Conservation (phyloP, 176 grass and related monocot genomes). For the Elymus sibiricus region DNA sequence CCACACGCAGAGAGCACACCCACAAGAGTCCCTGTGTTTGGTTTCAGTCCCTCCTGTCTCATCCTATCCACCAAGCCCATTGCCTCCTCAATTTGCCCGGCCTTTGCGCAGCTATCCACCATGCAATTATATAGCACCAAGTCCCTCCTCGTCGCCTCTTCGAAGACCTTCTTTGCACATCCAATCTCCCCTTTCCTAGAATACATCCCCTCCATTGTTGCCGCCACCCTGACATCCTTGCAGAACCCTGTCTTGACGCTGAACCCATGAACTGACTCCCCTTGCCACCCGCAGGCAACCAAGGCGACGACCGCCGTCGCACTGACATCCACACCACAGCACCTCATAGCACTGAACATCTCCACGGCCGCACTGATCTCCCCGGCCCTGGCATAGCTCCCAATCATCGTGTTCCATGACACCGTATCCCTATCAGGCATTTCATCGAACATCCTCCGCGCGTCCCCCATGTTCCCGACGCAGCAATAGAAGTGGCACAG, state of each 20-base stretch:
- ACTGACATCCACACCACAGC: slow-evolving; percentile 5
- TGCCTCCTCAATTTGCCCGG: slow-evolving; percentile 39
- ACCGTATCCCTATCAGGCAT: slow-evolving; percentile 29
- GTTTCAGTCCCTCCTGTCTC: slow-evolving; percentile 37
- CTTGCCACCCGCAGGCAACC: slow-evolving; percentile 9
- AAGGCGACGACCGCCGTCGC: slow-evolving; percentile 2
- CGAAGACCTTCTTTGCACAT: slow-evolving; percentile 40
- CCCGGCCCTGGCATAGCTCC: slow-evolving; percentile 26
- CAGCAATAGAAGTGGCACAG: slow-evolving; percentile 54
- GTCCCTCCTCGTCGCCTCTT: slow-evolving; percentile 28
- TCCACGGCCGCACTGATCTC: neutral
- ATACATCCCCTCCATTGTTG: slow-evolving; percentile 50
- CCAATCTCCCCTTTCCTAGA: slow-evolving; percentile 7
- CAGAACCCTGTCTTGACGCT: slow-evolving; percentile 36
- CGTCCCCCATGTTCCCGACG: neutral
- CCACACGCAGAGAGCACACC: slow-evolving; percentile 54
- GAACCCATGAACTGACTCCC: slow-evolving; percentile 41
- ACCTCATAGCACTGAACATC: slow-evolving; percentile 33
- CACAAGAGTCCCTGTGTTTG: slow-evolving; percentile 46
- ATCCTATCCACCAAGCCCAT: slow-evolving; percentile 38
- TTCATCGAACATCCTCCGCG: slow-evolving; percentile 44
- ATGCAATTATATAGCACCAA: slow-evolving; percentile 69
- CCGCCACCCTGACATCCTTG: slow-evolving; percentile 33
- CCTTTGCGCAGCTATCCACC: slow-evolving; percentile 61
- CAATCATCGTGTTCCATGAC: slow-evolving; percentile 56